Conservation (phyloP, 371 early-diverging fungal genomes). For the Mortierella sp. region DNA sequence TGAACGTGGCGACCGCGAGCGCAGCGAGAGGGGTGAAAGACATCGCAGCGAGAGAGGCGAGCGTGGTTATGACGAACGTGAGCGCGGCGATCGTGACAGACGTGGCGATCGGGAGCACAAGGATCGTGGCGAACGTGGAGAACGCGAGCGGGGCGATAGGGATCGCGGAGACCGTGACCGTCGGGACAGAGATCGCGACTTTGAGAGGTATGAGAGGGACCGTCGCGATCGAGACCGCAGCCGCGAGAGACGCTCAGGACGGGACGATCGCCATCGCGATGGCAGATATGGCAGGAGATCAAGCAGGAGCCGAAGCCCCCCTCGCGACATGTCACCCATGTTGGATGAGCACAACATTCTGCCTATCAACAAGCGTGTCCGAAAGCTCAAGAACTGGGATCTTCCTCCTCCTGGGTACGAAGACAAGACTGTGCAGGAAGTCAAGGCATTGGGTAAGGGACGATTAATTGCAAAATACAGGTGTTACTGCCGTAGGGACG, state of each 20-base stretch:
- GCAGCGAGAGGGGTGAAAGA: constrained; percentile 55
- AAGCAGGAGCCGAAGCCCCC: constrained; percentile 63
- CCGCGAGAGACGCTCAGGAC: constrained; percentile 56
- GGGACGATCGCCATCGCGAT: constrained; percentile 57
- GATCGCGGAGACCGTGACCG: constrained; percentile 45
- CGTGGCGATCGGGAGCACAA: constrained; percentile 58
- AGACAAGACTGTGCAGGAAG: constrained; percentile 88
- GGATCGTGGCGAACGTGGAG: constrained; percentile 55
- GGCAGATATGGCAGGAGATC: constrained; percentile 60
- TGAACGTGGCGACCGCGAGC: constrained; percentile 54
- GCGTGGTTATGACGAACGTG: constrained; percentile 48
- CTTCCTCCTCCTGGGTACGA: constrained; percentile 94
- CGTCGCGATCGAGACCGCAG: constrained; percentile 44
- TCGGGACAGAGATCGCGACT: constrained; percentile 58
- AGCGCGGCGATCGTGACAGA: constrained; percentile 56
- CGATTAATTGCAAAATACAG: background rate
- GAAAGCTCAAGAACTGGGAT: constrained; percentile 95
- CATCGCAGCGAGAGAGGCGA: constrained; percentile 61
- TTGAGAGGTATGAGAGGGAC: constrained; percentile 54
- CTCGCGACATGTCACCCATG: constrained; percentile 65
- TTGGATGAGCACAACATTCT: constrained; percentile 59
- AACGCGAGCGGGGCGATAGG: constrained; percentile 41
- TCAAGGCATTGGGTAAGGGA: constrained; percentile 86
- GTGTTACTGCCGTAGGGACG: background rate
- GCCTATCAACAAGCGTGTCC: constrained; percentile 84